Base-by-base conservation (phyloP, 805 yeast species). In the Myxozyma monticola region DNA sequence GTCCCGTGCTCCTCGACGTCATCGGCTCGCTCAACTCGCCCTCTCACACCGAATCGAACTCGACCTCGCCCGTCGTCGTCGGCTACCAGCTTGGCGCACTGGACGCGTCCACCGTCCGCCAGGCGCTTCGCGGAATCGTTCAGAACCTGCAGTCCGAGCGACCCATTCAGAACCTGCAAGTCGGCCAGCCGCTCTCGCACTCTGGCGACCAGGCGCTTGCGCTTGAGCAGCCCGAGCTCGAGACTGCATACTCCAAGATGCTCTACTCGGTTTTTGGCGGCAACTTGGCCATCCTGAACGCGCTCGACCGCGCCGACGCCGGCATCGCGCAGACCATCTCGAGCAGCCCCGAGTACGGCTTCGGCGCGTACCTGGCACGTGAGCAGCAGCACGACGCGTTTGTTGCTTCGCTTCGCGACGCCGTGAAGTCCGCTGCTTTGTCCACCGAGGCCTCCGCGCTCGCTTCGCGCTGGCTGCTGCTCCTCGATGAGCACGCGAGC, bases 281-380 rank as follows among this genome's bases (percentile, higher is more conserved):
- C 6, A 73, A 78, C 47, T 71, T 86, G 54, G 72, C 76, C 45
- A 68, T 89, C 31, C 72, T 85, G 65, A 84, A 88, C 68, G 81
- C 82, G 47, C 60, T 75, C 15, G 72, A 76, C 21, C 69, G 71
- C 30, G 62, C 65, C 18, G 60, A 64, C 42, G 71, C 74, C 37
- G 78, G 79, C 3, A 63, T 64, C 26, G 68, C 70, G 29, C 63
- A 80, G 17, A 78, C 81, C 44, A 38, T 54, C 36, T 30, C 61
- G 15, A 42, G 40, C 15, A 57, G 48, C 39, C 98, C 97, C 21
- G 97, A 89, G 69, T 90, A 73, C 64, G 96, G 96, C 7, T 87
- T 78, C 60, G 98, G 98, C 67, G 71, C 79, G 24, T 88, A 75
- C 65, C 68, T 89, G 60, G 78, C 76, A 44, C 70, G 71, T 33